These are phyloP conservation scores for Fusarium ramigenum DNA, from an alignment of 2,329 filamentous ascomycete species.

Conservation along the genomic window DNA sequence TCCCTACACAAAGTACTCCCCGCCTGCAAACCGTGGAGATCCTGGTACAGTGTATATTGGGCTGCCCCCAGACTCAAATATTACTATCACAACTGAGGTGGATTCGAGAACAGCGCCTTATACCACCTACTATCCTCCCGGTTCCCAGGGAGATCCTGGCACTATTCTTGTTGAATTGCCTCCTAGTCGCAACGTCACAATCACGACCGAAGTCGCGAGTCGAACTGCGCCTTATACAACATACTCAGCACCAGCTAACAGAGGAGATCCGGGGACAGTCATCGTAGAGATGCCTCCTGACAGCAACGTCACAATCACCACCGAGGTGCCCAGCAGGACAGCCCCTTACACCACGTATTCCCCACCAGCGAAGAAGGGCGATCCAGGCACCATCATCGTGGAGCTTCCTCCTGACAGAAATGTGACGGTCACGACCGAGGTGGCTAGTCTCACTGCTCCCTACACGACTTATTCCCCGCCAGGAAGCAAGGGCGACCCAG, in stretches of 20 bases:
- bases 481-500: slow-evolving; percentile 6
- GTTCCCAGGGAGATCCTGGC: background rate
- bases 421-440: slow-evolving; percentile 15
- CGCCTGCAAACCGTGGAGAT: slow-evolving; percentile 5
- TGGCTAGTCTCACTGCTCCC: slow-evolving; percentile 8
- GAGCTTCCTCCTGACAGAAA: slow-evolving; percentile 15
- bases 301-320: background rate
- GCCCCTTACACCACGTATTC: background rate
- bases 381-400: slow-evolving; percentile 17
- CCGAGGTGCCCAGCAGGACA: background rate
- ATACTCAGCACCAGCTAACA: background rate
- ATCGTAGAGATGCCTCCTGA: slow-evolving; percentile 3
- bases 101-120: slow-evolving; percentile 1
- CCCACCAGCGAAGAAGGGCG: background rate
- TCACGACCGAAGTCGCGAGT: slow-evolving; percentile 3
- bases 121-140: slow-evolving; percentile 1
- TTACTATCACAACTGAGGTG: slow-evolving; percentile 14
- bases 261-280: slow-evolving; percentile 8
- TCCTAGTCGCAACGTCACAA: background rate
- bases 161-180: slow-evolving; percentile 13
- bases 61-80: slow-evolving; percentile 7
- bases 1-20: slow-evolving; percentile 10
- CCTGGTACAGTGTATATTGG: slow-evolving; percentile 19
- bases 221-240: slow-evolving; percentile 9
- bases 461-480: slow-evolving; percentile 7